These are phyloP conservation scores for Aspergillus neotritici DNA, from an alignment of 2,329 filamentous ascomycete species.

Conservation along the genomic window DNA sequence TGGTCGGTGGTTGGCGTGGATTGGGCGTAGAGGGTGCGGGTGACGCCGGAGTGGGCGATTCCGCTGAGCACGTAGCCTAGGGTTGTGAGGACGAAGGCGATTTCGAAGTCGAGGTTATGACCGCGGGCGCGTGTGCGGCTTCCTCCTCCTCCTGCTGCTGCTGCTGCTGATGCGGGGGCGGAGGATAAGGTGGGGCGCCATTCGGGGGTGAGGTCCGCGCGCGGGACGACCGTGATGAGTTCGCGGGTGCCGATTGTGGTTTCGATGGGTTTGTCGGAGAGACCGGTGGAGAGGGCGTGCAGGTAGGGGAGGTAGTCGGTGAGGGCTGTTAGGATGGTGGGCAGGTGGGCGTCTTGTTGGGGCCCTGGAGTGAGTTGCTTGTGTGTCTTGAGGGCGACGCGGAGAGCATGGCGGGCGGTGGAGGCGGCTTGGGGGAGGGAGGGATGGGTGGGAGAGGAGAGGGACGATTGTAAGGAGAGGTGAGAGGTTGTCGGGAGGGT, in stretches of 20 bases:
- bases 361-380: constrained; percentile 68
- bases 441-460: constrained; percentile 77
- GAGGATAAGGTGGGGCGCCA: constrained; percentile 79
- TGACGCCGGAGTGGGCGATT: constrained; percentile 65
- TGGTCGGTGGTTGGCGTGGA: constrained; percentile 60
- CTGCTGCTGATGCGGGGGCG: constrained; percentile 22
- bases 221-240: constrained; percentile 61
- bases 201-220: constrained; percentile 61
- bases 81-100: constrained; percentile 71
- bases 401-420: constrained; percentile 75
- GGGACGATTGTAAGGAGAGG: constrained; percentile 71
- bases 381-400: constrained; percentile 79
- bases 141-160: no score
- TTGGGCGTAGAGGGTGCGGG: constrained; percentile 62
- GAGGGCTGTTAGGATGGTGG: constrained; percentile 62
- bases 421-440: constrained; percentile 78
- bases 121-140: constrained; percentile 57
- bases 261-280: constrained; percentile 51
- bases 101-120: constrained; percentile 71
- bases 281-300: constrained; percentile 66
- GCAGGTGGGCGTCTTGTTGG: constrained; percentile 65
- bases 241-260: constrained; percentile 44
- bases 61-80: constrained; percentile 69
- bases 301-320: constrained; percentile 80
- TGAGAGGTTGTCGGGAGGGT: constrained; percentile 82